phyloP scores from a whole-genome alignment of 73 alveolate genomes.

The Tetrahymena elliotti region DNA sequence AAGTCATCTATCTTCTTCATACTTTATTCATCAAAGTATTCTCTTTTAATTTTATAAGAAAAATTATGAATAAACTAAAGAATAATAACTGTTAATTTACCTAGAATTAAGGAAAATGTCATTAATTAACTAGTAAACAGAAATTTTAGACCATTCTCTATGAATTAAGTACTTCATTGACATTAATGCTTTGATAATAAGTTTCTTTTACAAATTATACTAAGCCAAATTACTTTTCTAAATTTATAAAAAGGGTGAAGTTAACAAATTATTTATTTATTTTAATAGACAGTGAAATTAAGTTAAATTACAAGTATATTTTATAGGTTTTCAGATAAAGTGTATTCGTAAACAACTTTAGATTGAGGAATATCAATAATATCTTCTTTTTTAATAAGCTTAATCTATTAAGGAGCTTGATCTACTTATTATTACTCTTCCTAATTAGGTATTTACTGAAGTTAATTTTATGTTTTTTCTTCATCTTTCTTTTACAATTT shows the following conservation, averaged over 20 bases:
- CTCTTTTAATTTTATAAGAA: not conserved
- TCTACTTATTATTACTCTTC: not conserved
- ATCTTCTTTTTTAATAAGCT: not conserved
- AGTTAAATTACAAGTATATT: not conserved
- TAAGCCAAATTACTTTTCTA: not conserved
- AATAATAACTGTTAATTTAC: not conserved
- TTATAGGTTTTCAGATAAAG: not conserved
- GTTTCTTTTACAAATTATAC: not conserved
- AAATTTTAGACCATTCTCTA: not conserved
- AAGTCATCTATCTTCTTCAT: not conserved
- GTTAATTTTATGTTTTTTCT: not conserved
- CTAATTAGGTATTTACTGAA: not conserved
- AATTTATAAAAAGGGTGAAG: not conserved
- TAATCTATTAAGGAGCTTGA: not conserved
- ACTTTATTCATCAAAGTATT: not conserved
- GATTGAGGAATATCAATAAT: not conserved
- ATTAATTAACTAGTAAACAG: not conserved
- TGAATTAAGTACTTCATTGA: not conserved
- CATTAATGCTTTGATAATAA: not conserved
- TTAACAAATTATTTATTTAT: not conserved
- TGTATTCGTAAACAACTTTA: not conserved
- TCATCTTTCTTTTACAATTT: not conserved
- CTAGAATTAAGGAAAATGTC: not conserved
- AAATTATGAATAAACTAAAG: not conserved
- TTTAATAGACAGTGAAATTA: no score